Evolutionary conservation across 2,329 filamentous ascomycete genomes (phyloP).

Genomic region (Fusarium haematococcum): DNA sequence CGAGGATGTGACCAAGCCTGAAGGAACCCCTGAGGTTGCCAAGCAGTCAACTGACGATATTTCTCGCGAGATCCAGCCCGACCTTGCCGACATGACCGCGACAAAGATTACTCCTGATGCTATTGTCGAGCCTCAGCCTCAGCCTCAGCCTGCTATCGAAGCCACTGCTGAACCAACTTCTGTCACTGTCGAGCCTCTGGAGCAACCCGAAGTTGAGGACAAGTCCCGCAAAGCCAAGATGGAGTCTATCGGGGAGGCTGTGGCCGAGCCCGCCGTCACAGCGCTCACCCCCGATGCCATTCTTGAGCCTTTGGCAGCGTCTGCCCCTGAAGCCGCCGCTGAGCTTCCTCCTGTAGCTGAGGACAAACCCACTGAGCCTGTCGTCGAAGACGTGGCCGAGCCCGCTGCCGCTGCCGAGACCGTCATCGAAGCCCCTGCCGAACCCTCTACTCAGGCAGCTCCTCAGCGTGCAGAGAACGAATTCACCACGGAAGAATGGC

Average conservation of each 20-base stretch:
- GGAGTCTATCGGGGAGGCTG: neutral
- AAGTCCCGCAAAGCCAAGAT: neutral
- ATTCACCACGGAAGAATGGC: conserved; percentile 39
- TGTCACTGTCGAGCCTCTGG: neutral
- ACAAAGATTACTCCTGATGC: conserved; percentile 6
- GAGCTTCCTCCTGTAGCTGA: neutral
- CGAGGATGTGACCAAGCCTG: neutral
- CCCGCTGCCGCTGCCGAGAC: neutral
- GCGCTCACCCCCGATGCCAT: neutral
- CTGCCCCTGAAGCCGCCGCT: neutral
- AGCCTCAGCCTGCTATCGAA: neutral
- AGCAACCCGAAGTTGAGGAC: neutral
- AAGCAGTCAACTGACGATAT: neutral
- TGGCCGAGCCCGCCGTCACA: neutral
- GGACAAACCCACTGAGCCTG: neutral
- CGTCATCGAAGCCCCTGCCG: neutral
- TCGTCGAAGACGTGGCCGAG: neutral
- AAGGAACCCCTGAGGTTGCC: neutral
- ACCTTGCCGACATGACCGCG: neutral
- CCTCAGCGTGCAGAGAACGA: conserved; percentile 37
- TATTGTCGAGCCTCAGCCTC: conserved; percentile 1
- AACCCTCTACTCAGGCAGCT: neutral
- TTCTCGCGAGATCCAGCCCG: neutral
- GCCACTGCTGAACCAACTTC: neutral
- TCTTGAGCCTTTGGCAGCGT: neutral